These are phyloP conservation scores for Penicillium frequentans DNA, from an alignment of 2,329 filamentous ascomycete species.

Conservation along the genomic window DNA sequence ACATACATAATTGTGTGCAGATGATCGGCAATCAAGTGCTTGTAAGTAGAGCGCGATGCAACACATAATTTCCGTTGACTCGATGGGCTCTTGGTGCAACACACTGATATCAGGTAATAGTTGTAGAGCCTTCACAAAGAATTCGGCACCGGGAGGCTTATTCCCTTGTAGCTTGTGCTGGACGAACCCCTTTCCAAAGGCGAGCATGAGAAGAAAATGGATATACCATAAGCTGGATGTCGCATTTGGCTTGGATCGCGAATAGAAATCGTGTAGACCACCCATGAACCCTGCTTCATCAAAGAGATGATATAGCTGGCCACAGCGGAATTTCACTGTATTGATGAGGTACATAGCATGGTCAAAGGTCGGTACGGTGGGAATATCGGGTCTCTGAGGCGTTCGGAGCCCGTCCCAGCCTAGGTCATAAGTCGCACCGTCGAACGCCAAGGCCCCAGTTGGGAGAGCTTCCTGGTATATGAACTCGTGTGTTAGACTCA, in stretches of 20 bases:
- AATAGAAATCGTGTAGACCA: slow-evolving; percentile 44
- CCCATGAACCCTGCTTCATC: slow-evolving; percentile 53
- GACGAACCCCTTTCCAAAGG: slow-evolving; percentile 57
- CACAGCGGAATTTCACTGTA: slow-evolving; percentile 56
- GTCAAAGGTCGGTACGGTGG: slow-evolving; percentile 50
- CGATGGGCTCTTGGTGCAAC: slow-evolving; percentile 45
- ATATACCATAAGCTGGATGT: slow-evolving; percentile 50
- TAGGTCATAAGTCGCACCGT: slow-evolving; percentile 54
- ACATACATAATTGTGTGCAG: slow-evolving; percentile 51
- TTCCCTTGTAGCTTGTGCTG: slow-evolving; percentile 38
- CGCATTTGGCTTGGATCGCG: slow-evolving; percentile 28
- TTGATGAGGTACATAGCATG: slow-evolving; percentile 55
- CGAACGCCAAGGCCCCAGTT: slow-evolving; percentile 49
- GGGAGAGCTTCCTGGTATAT: slow-evolving; percentile 37
- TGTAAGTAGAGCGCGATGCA: slow-evolving; percentile 54
- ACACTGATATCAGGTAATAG: slow-evolving; percentile 45
- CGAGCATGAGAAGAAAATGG: slow-evolving; percentile 55
- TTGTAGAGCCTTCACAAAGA: slow-evolving; percentile 49
- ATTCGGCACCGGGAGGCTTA: slow-evolving; percentile 49
- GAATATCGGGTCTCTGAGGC: slow-evolving; percentile 27
- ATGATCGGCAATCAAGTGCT: slow-evolving; percentile 50
- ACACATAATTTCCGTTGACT: slow-evolving; percentile 52
- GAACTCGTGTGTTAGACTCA: slow-evolving; percentile 23
- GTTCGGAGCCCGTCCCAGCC: slow-evolving; percentile 49
- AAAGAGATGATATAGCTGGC: slow-evolving; percentile 55